Base-by-base conservation (phyloP, 345 rosid genomes). In the Boechera divaricarpa region DNA sequence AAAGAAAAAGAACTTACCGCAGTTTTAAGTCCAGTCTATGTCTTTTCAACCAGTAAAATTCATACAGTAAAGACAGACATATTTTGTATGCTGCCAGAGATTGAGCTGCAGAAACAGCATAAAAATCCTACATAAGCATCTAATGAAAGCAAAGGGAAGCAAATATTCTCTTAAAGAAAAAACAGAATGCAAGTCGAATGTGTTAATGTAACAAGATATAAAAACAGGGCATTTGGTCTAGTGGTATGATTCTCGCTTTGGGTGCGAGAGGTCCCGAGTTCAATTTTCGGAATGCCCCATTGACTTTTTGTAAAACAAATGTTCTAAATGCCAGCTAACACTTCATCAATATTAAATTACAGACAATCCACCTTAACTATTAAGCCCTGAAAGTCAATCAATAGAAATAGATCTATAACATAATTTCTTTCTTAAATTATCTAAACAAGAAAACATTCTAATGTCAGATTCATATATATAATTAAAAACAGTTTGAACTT, bases 191-290 rank as follows among this genome's bases (percentile, higher is more conserved):
- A 7, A 36, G 3, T 36, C 7, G 10, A 36, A 36, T 8, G 10
- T 36, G 41, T 36, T 36, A 7, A 8, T 8, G 10, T 8, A 36
- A 36, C 41, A 36, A 36, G 1, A 35, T 35, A 35, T 28, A 35
- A 33, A 35, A 38, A 61, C 39, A 61, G 68, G 68, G 70, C 69
- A 52, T 63, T 36, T 87, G 87, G 91, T 87, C 86, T 86, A 90
- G 89, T 87, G 89, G 93, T 84, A 87, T 85, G 90, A 87, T 88
- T 88, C 91, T 91, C 70, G 85, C 89, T 89, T 87, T 79, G 89
- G 92, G 89, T 85, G 90, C 82, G 83, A 91, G 89, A 86, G 86
- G 87, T 88, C 91, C 82, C 69, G 83, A 88, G 87, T 84, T 85
- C 51, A 52, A 81, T 87, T 87, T 86, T 84, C 83, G 76, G 85